Evolutionary conservation across 495 filamentous ascomycete genomes (phyloP), one percentile per base, ranked within the genome.

Genomic region (Neurospora sp.): DNA sequence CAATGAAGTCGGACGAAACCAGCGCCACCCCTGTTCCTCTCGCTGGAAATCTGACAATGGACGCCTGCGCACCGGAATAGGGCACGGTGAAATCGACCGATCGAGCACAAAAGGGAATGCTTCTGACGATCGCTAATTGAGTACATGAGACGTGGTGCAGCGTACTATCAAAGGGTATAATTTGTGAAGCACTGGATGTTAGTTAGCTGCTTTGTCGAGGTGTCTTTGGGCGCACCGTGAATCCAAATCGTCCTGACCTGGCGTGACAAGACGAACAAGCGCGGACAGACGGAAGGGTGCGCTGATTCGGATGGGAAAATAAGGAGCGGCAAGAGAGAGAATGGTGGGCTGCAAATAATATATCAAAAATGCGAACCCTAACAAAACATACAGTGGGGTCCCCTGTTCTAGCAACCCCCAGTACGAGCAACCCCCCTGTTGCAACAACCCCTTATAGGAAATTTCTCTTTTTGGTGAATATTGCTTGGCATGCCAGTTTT

Each of bases 1-100:
- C 71, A 62, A 73, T 62, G 75, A 74, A 71, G 72, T 74, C 70
- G 73, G 73, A 72, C 76, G 75, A 78, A 62, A 70, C 72, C 42
- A 71, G 71, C 70, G 73, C 76, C 73, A 72, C 69, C 78, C 72
- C 62, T 59, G 72, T 69, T 44, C 48, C 69, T 39, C 20, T 59
- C 12, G 54, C 54, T 66, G 54, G 54, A 66, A 62, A 66, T 16
- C 54, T 66, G 54, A 66, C 14, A 66, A 18, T 18, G 54, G 6
- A 35, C 54, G 27, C 23, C 54, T 31, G 14, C 54, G 14, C 27
- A 7, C 27, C 31, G 54, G 14, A 66, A 66, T 31, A 66, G 54
- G 54, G 54, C 27, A 66, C 54, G 54, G 27, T 66, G 54, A 66
- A 66, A 66, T 66, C 54, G 54, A 66, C 54, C 54, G 54, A 66